These are phyloP conservation scores for Diplodia intermedia DNA, from an alignment of 2,329 filamentous ascomycete species.

Conservation along the genomic window DNA sequence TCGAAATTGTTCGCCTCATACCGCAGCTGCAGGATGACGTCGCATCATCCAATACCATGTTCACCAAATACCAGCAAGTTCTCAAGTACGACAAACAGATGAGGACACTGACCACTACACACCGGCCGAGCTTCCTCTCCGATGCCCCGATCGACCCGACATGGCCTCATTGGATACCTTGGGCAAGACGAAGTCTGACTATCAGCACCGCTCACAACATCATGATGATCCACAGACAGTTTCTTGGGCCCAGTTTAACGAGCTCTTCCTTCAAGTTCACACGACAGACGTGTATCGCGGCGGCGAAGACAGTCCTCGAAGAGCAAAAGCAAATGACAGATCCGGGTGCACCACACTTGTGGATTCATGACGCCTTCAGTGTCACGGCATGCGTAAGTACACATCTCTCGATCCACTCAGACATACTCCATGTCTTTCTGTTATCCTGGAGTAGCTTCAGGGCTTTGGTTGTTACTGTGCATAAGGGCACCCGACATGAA, in stretches of 20 bases:
- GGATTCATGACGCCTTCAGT: constrained; percentile 54
- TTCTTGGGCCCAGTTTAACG: constrained; percentile 52
- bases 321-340: constrained; percentile 46
- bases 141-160: constrained; percentile 43
- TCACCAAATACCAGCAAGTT: constrained; percentile 52
- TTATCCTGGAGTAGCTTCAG: background rate
- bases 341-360: constrained; percentile 51
- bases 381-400: constrained; percentile 42
- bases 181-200: constrained; percentile 50
- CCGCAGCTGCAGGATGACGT: constrained; percentile 50
- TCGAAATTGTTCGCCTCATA: constrained; percentile 50
- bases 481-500: background rate
- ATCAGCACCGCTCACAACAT: constrained; percentile 53
- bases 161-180: constrained; percentile 52
- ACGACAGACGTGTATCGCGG: constrained; percentile 51
- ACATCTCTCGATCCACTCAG: background rate
- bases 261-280: constrained; percentile 53
- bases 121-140: constrained; percentile 47
- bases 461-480: background rate
- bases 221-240: constrained; percentile 56
- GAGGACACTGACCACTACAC: constrained; percentile 44
- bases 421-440: background rate
- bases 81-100: constrained; percentile 51
- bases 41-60: constrained; percentile 44
- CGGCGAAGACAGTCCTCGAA: constrained; percentile 51